Evolutionary conservation across 2,329 filamentous ascomycete genomes (phyloP), one percentile per base, ranked within the genome.

Genomic region (Botrytis byssoidea): DNA sequence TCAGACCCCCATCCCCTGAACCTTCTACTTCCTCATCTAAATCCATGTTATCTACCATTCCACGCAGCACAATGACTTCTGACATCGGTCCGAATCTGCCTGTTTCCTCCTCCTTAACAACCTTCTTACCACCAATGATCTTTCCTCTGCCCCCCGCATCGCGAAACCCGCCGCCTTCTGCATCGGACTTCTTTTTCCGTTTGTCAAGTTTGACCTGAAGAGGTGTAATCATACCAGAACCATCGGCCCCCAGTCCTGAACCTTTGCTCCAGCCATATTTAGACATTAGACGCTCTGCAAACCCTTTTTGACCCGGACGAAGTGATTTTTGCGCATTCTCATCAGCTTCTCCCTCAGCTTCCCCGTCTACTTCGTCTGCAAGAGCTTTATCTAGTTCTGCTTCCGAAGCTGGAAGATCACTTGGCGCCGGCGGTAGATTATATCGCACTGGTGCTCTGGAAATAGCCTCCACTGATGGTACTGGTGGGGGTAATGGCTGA

Each of bases 221-320:
- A 7, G 95, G 93, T 35, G 94, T 93, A 71, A 93, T 87, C 78
- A 99, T 98, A 75, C 96, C 96, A 37, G 90, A 90, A 46, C 90
- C 90, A 75, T 91, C 88, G 25, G 93, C 94, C 77, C 96, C 96
- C 6, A 99, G 89, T 32, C 96, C 96, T 75, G 91, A 88, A 37
- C 96, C 96, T 79, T 95, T 92, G 51, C 90, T 91, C 93, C 95
- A 98, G 72, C 96, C 96, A 83, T 97, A 96, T 81, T 98, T 98
- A 75, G 90, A 88, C 90, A 99, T 94, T 73, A 98, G 88, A 48
- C 94, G 92, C 77, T 94, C 89, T 0, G 94, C 96, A 82, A 97
- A 97, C 70, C 91, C 93, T 76, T 90, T 88, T 82, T 97, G 93
- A 25, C 94, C 93, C 0, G 94, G 94, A 4, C 91, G 89, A 73